phyloP scores from a whole-genome alignment of 345 rosid species.

The Gossypium stocksii region DNA sequence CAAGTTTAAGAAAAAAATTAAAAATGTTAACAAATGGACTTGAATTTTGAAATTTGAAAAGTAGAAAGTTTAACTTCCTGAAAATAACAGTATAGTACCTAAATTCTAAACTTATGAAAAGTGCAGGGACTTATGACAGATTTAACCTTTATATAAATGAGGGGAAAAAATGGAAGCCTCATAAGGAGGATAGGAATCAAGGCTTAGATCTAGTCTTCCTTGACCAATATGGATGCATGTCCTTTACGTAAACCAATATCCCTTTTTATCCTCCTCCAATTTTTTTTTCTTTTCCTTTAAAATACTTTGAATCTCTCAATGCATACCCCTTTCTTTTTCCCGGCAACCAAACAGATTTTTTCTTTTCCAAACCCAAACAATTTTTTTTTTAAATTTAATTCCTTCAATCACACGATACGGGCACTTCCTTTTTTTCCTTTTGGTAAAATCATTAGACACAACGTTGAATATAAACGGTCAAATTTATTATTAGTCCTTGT shows the following conservation, averaged over 20 bases:
- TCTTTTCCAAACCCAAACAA: not conserved
- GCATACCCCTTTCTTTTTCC: conserved; percentile 8
- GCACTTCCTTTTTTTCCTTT: not conserved
- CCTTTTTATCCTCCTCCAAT: conserved; percentile 6
- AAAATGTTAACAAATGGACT: rapidly evolving
- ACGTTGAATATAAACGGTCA: not conserved
- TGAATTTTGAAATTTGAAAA: too few species aligned
- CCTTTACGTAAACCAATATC: conserved; percentile 21
- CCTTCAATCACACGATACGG: not conserved
- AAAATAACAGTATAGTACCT: too few species aligned
- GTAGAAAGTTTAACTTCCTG: too few species aligned
- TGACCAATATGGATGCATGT: conserved; percentile 17
- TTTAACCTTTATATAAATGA: not conserved
- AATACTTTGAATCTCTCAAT: conserved; percentile 28
- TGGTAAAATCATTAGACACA: not conserved
- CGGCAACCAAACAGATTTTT: conserved; percentile 1
- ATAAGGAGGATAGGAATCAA: conserved; percentile 47
- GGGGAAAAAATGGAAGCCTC: conserved; percentile 35
- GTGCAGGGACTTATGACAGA: too few species aligned
- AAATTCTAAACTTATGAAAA: too few species aligned
- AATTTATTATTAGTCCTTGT: too few species aligned
- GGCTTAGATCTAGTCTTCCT: conserved; percentile 20
- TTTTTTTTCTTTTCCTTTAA: conserved; percentile 17
- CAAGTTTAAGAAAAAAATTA: too few species aligned
- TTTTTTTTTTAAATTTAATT: not conserved